phyloP scores from a whole-genome alignment of 2,329 filamentous ascomycete species.

The Arachnomyces sp. region DNA sequence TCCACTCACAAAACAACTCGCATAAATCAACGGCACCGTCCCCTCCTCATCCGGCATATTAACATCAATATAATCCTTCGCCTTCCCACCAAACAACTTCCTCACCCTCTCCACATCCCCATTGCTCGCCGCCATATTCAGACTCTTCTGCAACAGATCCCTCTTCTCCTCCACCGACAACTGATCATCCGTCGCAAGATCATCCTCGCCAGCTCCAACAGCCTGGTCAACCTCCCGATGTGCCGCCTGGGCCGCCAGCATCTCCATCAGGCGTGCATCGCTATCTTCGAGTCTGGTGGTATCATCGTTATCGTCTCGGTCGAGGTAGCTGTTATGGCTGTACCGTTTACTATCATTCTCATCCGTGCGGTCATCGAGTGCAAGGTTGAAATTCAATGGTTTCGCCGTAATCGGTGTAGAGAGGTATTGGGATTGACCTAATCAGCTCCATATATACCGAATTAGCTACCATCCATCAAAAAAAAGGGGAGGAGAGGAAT shows the following conservation, averaged over 20 bases:
- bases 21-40: constrained; percentile 93
- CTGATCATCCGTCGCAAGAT: constrained; percentile 66
- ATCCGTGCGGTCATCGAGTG: constrained; percentile 69
- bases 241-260: constrained; percentile 90
- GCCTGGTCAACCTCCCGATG: constrained; percentile 56
- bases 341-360: constrained; percentile 51
- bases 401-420: constrained; percentile 78
- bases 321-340: constrained; percentile 21
- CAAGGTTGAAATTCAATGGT: constrained; percentile 76
- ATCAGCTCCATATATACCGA: not conserved
- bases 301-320: constrained; percentile 22
- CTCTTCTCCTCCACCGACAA: constrained; percentile 71
- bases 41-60: constrained; percentile 89
- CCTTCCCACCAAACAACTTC: constrained; percentile 65
- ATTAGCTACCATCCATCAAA: constrained; percentile 1
- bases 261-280: constrained; percentile 84
- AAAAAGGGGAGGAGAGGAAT: not conserved
- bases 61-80: constrained; percentile 70
- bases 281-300: constrained; percentile 61
- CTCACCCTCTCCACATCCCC: constrained; percentile 78
- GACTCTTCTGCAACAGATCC: constrained; percentile 71
- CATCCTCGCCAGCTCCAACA: constrained; percentile 69
- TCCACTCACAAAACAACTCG: constrained; percentile 80
- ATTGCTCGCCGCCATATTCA: constrained; percentile 95
- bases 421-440: constrained; percentile 92